Conservation (phyloP, 1,139 yeast genomes). For the Saccharomyces uvarum region DNA sequence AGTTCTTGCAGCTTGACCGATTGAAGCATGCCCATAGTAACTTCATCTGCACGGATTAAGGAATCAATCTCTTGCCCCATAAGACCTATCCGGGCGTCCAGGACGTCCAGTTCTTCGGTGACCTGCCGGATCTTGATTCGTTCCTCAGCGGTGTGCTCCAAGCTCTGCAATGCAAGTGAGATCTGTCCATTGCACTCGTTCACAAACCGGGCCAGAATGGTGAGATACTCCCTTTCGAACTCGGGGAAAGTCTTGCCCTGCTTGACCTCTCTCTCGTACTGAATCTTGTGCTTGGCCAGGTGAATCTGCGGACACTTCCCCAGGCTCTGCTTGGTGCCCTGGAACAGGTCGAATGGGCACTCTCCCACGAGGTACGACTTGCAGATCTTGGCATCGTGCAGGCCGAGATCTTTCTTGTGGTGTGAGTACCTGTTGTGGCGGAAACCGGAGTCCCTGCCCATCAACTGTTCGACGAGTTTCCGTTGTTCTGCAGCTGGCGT, state of each 20-base stretch:
- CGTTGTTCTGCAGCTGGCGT: constrained; percentile 64
- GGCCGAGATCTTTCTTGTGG: constrained; percentile 25
- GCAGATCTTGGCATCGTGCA: constrained; percentile 66
- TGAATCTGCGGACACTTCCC: constrained; percentile 79
- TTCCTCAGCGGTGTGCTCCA: constrained; percentile 77
- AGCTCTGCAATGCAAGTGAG: constrained; percentile 52
- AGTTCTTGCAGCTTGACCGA: constrained; percentile 40
- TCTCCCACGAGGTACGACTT: constrained; percentile 74
- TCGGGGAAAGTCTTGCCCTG: constrained; percentile 57
- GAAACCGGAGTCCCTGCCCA: constrained; percentile 59
- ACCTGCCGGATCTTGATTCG: constrained; percentile 54
- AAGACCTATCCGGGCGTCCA: constrained; percentile 61
- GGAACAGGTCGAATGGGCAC: constrained; percentile 83
- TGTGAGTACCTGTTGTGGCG: constrained; percentile 12
- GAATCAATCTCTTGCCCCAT: constrained; percentile 63
- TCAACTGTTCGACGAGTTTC: constrained; percentile 66
- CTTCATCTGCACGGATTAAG: constrained; percentile 45
- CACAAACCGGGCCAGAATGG: constrained; percentile 37
- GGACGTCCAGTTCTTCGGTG: constrained; percentile 56
- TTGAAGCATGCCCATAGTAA: constrained; percentile 43
- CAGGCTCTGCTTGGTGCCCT: constrained; percentile 74
- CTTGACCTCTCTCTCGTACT: constrained; percentile 53
- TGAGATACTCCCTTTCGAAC: constrained; percentile 58
- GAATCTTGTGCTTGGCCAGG: constrained; percentile 64
- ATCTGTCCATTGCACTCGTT: constrained; percentile 64